A percentile compares a stretch with the other conserved stretches of the same genome.
phyloP scores from a whole-genome alignment of 768 basidiomycete species.

The Tylopilus rubrobrunneus region DNA sequence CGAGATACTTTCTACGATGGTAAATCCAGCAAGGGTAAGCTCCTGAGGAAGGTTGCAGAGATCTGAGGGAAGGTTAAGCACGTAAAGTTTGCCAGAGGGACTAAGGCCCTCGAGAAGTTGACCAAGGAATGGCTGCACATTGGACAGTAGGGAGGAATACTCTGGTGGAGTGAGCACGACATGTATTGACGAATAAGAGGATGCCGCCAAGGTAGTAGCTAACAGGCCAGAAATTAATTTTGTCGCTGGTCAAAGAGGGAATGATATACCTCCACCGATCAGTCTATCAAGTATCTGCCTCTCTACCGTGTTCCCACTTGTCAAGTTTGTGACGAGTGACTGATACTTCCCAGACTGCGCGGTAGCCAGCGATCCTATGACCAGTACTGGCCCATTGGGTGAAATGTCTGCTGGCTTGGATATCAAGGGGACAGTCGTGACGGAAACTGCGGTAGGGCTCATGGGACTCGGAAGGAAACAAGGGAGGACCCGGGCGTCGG shows the following conservation, averaged over 20 bases:
- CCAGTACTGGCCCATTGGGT: slow-evolving; percentile 52
- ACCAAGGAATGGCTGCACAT: slow-evolving; percentile 52
- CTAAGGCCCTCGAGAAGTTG: slow-evolving; percentile 57
- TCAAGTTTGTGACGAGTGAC: slow-evolving; percentile 56
- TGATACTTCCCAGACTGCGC: slow-evolving; percentile 82
- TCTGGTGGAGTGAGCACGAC: slow-evolving; percentile 61
- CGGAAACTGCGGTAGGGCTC: slow-evolving; percentile 59
- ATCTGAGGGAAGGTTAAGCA: slow-evolving; percentile 50
- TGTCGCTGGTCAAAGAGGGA: slow-evolving; percentile 2
- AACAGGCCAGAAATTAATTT: slow-evolving; percentile 2
- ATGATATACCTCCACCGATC: slow-evolving; percentile 63
- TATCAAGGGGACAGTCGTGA: slow-evolving; percentile 14
- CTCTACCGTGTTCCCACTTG: slow-evolving; percentile 48
- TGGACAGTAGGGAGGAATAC: slow-evolving; percentile 53
- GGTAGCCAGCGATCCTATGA: slow-evolving; percentile 73
- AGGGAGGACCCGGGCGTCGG: neutral
- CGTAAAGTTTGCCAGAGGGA: slow-evolving; percentile 66
- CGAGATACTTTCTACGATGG: slow-evolving; percentile 41
- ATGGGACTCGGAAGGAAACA: slow-evolving; percentile 31
- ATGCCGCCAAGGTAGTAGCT: slow-evolving; percentile 58
- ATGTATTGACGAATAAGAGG: slow-evolving; percentile 62
- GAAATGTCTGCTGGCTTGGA: slow-evolving; percentile 20
- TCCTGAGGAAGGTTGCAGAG: slow-evolving; percentile 49
- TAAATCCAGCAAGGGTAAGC: slow-evolving; percentile 66
- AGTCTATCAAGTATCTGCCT: slow-evolving; percentile 81